These are phyloP conservation scores for Gaeumannomyces sp. DNA, from an alignment of 2,329 filamentous ascomycete genomes.

Conservation along the genomic window DNA sequence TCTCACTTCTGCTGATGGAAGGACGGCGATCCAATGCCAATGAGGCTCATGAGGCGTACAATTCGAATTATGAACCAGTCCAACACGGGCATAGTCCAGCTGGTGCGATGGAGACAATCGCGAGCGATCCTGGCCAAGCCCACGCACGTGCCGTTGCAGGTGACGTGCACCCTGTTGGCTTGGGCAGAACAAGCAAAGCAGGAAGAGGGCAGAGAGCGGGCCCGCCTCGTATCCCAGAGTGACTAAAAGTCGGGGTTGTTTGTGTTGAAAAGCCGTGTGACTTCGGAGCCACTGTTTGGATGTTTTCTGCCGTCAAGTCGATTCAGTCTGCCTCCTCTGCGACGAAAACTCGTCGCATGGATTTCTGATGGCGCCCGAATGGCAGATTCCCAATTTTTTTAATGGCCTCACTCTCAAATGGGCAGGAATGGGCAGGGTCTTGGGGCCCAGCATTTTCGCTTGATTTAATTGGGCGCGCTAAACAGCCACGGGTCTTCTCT, in stretches of 20 bases:
- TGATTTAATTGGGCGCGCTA: not conserved
- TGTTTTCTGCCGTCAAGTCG: not conserved
- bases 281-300: not conserved
- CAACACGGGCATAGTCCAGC: not conserved
- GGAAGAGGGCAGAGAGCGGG: not conserved
- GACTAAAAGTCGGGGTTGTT: not conserved
- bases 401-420: not conserved
- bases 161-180: not conserved
- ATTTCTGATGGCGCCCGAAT: not conserved
- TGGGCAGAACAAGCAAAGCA: too few species aligned
- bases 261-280: not conserved
- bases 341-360: not conserved
- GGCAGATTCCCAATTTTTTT: not conserved
- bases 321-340: not conserved
- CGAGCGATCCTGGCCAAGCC: not conserved
- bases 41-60: not conserved
- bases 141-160: not conserved
- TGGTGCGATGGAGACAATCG: not conserved
- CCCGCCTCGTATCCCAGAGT: not conserved
- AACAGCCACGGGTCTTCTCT: not conserved
- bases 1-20: too few species aligned
- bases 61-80: not conserved
- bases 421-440: not conserved
- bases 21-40: not conserved
- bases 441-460: not conserved